Evolutionary conservation across 352 stramenopile species (phyloP).

Genomic region (Elongisporangium senticosum): DNA sequence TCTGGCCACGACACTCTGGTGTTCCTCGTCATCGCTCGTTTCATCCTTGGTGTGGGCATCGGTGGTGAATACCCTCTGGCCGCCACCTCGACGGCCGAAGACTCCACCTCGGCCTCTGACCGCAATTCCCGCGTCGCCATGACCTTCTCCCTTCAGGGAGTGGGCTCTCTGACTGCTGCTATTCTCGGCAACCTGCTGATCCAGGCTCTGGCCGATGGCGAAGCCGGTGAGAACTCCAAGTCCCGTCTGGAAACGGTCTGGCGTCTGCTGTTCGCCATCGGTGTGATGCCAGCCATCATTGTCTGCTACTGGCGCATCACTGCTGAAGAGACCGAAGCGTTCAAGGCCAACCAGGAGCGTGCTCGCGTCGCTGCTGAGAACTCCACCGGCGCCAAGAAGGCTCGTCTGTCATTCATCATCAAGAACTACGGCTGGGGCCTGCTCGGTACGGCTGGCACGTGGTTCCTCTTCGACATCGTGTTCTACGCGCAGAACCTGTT

Average conservation of each 20-base stretch:
- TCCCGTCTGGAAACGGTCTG: slow-evolving; percentile 54
- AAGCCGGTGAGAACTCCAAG: slow-evolving; percentile 28
- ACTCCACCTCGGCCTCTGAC: slow-evolving; percentile 17
- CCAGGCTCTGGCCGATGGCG: slow-evolving; percentile 30
- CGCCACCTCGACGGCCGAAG: slow-evolving; percentile 27
- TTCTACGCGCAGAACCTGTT: slow-evolving; percentile 82
- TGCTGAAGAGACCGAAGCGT: slow-evolving; percentile 52
- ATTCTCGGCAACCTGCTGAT: slow-evolving; percentile 64
- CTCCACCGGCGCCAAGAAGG: not conserved
- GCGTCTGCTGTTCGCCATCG: slow-evolving; percentile 58
- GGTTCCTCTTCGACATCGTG: slow-evolving; percentile 86
- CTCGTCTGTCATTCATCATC: slow-evolving; percentile 33
- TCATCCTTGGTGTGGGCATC: slow-evolving; percentile 59
- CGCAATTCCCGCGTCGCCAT: slow-evolving; percentile 26
- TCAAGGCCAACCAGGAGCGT: slow-evolving; percentile 16
- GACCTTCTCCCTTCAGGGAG: slow-evolving; percentile 55
- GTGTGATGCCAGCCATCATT: slow-evolving; percentile 49
- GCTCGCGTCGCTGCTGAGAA: slow-evolving; percentile 1
- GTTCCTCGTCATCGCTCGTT: slow-evolving; percentile 53
- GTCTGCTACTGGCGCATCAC: slow-evolving; percentile 62
- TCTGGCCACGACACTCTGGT: slow-evolving; percentile 35
- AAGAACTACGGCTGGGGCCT: slow-evolving; percentile 44
- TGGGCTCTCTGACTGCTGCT: slow-evolving; percentile 43
- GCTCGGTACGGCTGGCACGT: slow-evolving; percentile 64
- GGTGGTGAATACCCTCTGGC: slow-evolving; percentile 42